Evolutionary conservation across 2,329 filamentous ascomycete genomes (phyloP).

Genomic region (Venturia nashicola): DNA sequence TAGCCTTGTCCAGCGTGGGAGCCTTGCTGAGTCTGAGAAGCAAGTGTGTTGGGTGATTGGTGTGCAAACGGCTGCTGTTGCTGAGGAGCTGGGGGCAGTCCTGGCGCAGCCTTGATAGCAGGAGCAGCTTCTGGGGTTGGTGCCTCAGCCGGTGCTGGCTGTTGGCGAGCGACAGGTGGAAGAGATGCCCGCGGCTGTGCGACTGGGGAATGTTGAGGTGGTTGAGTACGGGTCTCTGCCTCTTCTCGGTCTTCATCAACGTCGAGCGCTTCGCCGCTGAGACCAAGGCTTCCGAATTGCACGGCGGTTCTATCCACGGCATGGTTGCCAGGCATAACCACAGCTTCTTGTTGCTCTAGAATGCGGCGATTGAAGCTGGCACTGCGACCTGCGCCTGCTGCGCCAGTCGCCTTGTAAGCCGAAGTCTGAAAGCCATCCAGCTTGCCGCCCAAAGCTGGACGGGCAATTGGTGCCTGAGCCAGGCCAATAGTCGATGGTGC

Average conservation of each 20-base stretch:
- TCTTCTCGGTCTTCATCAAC: constrained; percentile 93
- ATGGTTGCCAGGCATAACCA: constrained; percentile 95
- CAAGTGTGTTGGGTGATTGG: constrained; percentile 34
- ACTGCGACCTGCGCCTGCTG: constrained; percentile 43
- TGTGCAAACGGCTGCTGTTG: constrained; percentile 31
- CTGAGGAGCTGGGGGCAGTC: constrained; percentile 47
- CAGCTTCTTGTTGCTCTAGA: constrained; percentile 90
- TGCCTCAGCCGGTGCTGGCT: constrained; percentile 23
- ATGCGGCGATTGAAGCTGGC: constrained; percentile 77
- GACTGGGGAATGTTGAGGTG: constrained; percentile 84
- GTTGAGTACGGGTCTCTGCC: constrained; percentile 84
- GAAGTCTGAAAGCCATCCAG: constrained; percentile 66
- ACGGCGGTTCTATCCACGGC: constrained; percentile 87
- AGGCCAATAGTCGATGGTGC: constrained; percentile 14
- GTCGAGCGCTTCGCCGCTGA: constrained; percentile 68
- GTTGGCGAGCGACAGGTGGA: constrained; percentile 52
- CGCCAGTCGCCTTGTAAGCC: constrained; percentile 65
- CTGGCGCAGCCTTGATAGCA: constrained; percentile 48
- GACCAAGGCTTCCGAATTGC: constrained; percentile 89
- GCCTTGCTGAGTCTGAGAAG: constrained; percentile 40
- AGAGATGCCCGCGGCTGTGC: constrained; percentile 75
- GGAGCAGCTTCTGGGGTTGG: constrained; percentile 21
- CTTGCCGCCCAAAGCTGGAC: constrained; percentile 44
- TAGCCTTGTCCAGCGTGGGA: constrained; percentile 32
- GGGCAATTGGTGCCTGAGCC: constrained; percentile 50